These are phyloP conservation scores for Ceratocystis smalleyi DNA, from an alignment of 2,329 filamentous ascomycete species.

Conservation along the genomic window DNA sequence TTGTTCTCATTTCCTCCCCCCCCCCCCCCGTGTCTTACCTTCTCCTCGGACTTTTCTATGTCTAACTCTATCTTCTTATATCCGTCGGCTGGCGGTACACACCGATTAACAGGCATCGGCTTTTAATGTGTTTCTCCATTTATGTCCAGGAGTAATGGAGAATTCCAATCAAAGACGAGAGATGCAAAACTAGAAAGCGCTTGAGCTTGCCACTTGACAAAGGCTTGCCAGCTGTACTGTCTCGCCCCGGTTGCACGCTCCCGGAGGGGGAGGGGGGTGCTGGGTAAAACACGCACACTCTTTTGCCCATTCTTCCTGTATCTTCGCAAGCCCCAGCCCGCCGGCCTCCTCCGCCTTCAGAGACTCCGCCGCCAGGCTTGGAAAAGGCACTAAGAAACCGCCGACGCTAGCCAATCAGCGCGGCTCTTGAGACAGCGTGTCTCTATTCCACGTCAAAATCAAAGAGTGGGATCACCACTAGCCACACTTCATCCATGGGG, in stretches of 20 bases:
- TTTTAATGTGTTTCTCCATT: no score
- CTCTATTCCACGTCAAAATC: not conserved
- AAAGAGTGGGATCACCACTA: not conserved
- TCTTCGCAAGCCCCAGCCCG: not conserved
- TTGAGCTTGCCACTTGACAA: no score
- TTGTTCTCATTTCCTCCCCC: not conserved
- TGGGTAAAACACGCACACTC: no score
- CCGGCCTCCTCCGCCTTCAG: not conserved
- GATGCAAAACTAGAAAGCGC: no score
- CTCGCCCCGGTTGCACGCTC: no score
- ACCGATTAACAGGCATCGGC: not conserved
- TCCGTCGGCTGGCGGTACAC: not conserved
- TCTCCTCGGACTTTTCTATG: not conserved
- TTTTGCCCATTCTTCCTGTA: not conserved
- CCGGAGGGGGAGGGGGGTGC: no score
- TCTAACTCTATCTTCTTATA: not conserved
- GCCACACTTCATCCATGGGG: not conserved
- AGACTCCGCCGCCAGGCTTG: not conserved
- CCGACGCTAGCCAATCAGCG: not conserved
- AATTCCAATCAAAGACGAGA: no score
- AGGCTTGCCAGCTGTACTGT: no score
- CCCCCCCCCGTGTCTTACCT: not conserved
- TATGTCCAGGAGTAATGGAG: no score
- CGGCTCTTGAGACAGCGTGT: not conserved
- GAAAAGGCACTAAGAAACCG: not conserved